These are phyloP conservation scores for Fusarium sp. DNA, from an alignment of 2,329 filamentous ascomycete species.

Conservation along the genomic window DNA sequence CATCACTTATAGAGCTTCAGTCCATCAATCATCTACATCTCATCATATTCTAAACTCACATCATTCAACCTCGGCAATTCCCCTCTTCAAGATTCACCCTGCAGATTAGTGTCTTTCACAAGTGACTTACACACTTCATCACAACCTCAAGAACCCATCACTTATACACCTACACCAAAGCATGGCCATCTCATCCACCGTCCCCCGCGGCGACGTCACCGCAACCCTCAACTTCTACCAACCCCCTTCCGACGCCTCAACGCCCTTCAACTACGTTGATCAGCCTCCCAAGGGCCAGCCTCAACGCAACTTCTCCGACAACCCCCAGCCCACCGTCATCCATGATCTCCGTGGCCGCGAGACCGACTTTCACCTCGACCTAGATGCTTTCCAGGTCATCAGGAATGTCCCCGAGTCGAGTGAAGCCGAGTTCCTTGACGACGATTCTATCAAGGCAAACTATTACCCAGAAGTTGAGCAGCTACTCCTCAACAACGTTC, in stretches of 20 bases:
- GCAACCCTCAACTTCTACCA: constrained; percentile 71
- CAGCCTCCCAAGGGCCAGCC: constrained; percentile 65
- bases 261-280: constrained; percentile 73
- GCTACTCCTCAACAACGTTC: constrained; percentile 71
- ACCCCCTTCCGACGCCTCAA: constrained; percentile 65
- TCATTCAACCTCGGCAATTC: constrained; percentile 8
- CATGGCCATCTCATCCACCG: constrained; percentile 53
- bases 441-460: constrained; percentile 69
- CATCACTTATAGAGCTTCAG: background rate
- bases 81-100: too few relatives aligned
- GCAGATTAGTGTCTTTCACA: background rate
- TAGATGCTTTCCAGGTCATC: constrained; percentile 76
- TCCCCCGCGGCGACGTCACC: constrained; percentile 66
- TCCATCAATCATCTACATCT: background rate
- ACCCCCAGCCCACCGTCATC: constrained; percentile 63
- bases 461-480: constrained; percentile 89
- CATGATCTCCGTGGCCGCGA: constrained; percentile 78
- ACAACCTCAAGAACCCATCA: background rate
- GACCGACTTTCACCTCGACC: constrained; percentile 70
- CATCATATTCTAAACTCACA: background rate
- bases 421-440: constrained; percentile 67
- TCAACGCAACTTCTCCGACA: constrained; percentile 68
- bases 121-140: background rate
- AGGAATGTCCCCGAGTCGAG: constrained; percentile 61
- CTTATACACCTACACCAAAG: constrained; percentile 17